A percentile compares a stretch with the other conserved stretches of the same genome.
Conservation (phyloP, 805 yeast species). For the Candida tammaniensis region DNA sequence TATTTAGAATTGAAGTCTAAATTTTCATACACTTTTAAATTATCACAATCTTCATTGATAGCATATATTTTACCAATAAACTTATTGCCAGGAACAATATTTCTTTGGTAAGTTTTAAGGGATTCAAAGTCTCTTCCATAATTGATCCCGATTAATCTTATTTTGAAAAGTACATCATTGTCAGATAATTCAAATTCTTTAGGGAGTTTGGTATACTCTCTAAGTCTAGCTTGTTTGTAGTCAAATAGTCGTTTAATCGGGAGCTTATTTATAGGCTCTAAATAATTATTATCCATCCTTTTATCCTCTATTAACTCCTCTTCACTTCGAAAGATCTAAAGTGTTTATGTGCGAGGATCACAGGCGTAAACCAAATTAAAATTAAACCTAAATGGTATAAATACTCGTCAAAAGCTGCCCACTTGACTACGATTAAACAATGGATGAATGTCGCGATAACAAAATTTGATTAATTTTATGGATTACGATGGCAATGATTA, state of each 20-base stretch:
- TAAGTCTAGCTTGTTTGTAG: conserved; percentile 14
- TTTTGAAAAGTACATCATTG: conserved; percentile 22
- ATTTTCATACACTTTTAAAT: conserved; percentile 4
- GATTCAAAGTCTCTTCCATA: conserved; percentile 24
- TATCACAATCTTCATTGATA: conserved; percentile 8
- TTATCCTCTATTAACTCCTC: background rate
- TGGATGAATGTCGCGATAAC: too few species aligned
- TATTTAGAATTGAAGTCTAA: conserved; percentile 12
- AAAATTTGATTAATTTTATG: too few species aligned
- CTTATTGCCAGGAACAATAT: conserved; percentile 32
- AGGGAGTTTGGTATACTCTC: conserved; percentile 25
- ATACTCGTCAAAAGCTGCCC: too few species aligned
- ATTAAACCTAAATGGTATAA: too few species aligned
- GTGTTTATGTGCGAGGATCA: too few species aligned
- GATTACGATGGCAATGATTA: too few species aligned
- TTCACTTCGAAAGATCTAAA: background rate
- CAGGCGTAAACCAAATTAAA: too few species aligned
- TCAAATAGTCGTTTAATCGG: conserved; percentile 28
- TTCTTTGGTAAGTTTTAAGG: conserved; percentile 6
- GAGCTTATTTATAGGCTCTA: conserved; percentile 10
- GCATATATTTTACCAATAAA: conserved; percentile 28
- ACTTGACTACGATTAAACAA: too few species aligned
- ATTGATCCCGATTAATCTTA: conserved; percentile 28
- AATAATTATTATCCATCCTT: too few species aligned
- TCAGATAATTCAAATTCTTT: conserved; percentile 19